Evolutionary conservation across 2,329 filamentous ascomycete genomes (phyloP).

Genomic region (Helotiales sp.): DNA sequence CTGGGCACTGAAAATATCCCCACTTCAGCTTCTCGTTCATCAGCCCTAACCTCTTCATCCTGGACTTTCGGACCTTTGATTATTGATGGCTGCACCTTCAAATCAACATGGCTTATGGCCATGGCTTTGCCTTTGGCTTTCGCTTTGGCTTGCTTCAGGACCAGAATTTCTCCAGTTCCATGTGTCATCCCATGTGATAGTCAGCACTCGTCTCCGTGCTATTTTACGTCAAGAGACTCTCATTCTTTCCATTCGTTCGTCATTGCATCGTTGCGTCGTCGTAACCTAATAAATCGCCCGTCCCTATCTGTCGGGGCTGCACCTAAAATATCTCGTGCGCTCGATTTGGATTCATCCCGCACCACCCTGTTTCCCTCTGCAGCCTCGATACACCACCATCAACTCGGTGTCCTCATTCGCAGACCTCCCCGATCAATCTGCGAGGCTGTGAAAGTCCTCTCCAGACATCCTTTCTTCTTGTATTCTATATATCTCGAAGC

Average conservation of each 20-base stretch:
- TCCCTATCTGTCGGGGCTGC: neutral
- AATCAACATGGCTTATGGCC: neutral
- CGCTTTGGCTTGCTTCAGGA: too few relatives aligned
- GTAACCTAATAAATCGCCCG: neutral
- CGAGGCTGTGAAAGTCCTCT: constrained; percentile 10
- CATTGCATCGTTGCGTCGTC: neutral
- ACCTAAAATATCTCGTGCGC: constrained; percentile 1
- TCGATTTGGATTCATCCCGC: neutral
- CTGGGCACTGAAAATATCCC: constrained; percentile 1
- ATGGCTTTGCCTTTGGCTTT: too few relatives aligned
- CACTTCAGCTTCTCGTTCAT: constrained; percentile 8
- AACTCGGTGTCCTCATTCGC: constrained; percentile 18
- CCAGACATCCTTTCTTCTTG: neutral
- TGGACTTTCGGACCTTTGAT: neutral
- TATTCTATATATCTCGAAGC: constrained; percentile 1
- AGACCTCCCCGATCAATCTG: neutral
- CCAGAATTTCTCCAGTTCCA: neutral
- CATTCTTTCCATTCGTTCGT: constrained; percentile 1
- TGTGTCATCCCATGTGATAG: constrained; percentile 11
- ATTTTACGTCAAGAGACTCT: constrained; percentile 12
- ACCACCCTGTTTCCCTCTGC: neutral
- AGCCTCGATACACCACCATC: neutral
- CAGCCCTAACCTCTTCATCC: constrained; percentile 3
- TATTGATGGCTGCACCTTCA: neutral
- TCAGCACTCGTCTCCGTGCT: neutral